Evolutionary conservation across 31 red algal genomes (phyloP), one percentile per base, ranked within the genome.

Genomic region (Odonthalia washingtoniensis): DNA sequence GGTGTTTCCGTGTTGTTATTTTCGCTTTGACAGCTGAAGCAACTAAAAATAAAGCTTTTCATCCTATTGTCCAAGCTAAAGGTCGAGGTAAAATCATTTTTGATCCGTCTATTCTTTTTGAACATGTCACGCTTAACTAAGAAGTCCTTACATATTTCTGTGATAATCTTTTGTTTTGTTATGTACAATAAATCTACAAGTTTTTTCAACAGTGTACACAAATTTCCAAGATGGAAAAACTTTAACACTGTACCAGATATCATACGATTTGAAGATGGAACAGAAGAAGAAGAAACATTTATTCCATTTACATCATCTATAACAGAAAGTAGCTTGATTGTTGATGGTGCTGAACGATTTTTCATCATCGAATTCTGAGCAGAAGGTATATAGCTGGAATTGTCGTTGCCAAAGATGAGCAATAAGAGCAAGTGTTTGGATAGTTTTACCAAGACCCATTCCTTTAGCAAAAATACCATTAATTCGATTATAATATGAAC

Each of bases 391-490:
- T 9, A 57, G 21, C 49, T 9, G 49, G 49, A n/a, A n/a, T n/a
- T n/a, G n/a, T n/a, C n/a, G n/a, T n/a, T n/a, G n/a, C n/a, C n/a
- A n/a, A n/a, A 98, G 85, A 70, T 98, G 86, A 32, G 88, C 86
- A 38, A 98, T 75, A 1, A 95, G 90, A 62, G 85, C 93, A 63
- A 98, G 83, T 21, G 97, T 96, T 78, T 98, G 97, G 67, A 98
- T 92, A 9, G 97, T 98, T 91, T 98, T 98, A 31, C 97, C 97
- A n/a, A 98, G 91, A 39, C 97, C 97, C 97, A 98, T 98, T 82
- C 96, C 97, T 76, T 98, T 94, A 6, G 97, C 97, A 46, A 98
- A 68, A 57, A 98, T 98, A 24, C 97, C 97, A 46, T 98, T 96
- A 35, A 98, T 61, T 33, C 89, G 84, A 76, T 98, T 98, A 39